phyloP scores from a whole-genome alignment of 164 flowering plant genomes.

The Kalanchoe fedtschenkoi region DNA sequence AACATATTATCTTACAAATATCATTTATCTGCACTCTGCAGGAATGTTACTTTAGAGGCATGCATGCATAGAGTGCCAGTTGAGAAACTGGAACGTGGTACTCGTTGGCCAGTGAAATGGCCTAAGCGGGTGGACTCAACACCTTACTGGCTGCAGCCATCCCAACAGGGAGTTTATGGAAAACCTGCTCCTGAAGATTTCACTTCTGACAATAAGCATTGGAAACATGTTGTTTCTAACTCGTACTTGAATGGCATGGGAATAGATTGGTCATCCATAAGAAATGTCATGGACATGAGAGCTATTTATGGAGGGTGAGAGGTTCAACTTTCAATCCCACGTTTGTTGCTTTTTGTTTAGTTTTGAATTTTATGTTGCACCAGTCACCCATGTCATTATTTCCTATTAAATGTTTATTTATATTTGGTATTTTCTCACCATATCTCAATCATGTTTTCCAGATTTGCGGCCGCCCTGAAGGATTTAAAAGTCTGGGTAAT shows the following conservation, averaged over 20 bases:
- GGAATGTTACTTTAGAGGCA: conserved; percentile 46
- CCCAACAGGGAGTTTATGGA: conserved; percentile 48
- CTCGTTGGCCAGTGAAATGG: conserved; percentile 52
- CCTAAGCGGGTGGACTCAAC: conserved; percentile 35
- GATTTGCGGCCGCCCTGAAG: conserved; percentile 87
- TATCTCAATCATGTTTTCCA: conserved; percentile 20
- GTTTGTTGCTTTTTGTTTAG: background rate
- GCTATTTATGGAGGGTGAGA: conserved; percentile 62
- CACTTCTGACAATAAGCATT: conserved; percentile 34
- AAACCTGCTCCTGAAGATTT: conserved; percentile 52
- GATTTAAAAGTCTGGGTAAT: conserved; percentile 83
- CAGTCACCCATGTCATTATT: background rate
- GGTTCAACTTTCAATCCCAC: background rate
- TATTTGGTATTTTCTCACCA: background rate
- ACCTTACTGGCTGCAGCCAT: conserved; percentile 47
- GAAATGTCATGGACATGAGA: conserved; percentile 68
- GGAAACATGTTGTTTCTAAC: conserved; percentile 41
- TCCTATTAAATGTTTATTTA: background rate
- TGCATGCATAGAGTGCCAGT: conserved; percentile 50
- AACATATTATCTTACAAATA: conserved; percentile 1
- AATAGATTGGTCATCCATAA: conserved; percentile 44
- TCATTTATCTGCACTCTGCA: conserved; percentile 14
- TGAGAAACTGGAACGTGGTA: conserved; percentile 36
- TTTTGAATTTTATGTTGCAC: background rate
- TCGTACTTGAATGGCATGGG: conserved; percentile 50